phyloP scores from a whole-genome alignment of 73 alveolate genomes.

The Paraurostyla sp. region DNA sequence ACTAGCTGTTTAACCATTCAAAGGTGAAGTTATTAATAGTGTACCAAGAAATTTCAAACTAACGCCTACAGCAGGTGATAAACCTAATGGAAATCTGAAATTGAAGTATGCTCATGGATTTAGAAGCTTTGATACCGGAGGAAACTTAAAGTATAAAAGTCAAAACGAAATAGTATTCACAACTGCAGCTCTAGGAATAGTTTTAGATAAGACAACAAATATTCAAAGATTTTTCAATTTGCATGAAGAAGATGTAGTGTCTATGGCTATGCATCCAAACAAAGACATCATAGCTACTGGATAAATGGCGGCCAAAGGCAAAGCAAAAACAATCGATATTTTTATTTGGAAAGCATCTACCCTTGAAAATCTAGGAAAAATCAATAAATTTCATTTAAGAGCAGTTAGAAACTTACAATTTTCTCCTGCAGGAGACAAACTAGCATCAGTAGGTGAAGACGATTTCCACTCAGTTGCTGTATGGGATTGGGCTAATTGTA shows the following conservation, averaged over 20 bases:
- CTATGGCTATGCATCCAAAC: conserved; percentile 96
- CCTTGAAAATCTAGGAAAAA: conserved; percentile 71
- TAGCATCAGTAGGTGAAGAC: conserved; percentile 96
- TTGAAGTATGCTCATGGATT: conserved; percentile 95
- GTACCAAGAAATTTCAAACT: conserved; percentile 90
- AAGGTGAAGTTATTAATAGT: conserved; percentile 90
- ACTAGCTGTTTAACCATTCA: conserved; percentile 87
- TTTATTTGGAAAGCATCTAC: conserved; percentile 96
- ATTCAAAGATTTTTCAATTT: conserved; percentile 92
- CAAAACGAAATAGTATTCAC: conserved; percentile 90
- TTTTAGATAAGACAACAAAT: conserved; percentile 82
- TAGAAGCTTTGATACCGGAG: conserved; percentile 96
- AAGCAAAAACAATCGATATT: conserved; percentile 92
- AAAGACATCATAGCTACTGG: conserved; percentile 97
- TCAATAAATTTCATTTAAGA: conserved; percentile 89
- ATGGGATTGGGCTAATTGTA: conserved; percentile 94
- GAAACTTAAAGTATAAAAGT: conserved; percentile 90
- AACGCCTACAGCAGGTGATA: conserved; percentile 82
- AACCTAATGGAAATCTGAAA: conserved; percentile 94
- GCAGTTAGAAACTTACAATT: conserved; percentile 93
- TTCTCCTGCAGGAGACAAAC: conserved; percentile 95
- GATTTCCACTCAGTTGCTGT: conserved; percentile 96
- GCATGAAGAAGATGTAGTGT: conserved; percentile 97
- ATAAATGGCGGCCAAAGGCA: conserved; percentile 95
- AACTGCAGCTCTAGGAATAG: conserved; percentile 98